Conservation (phyloP, 148 eudicot species). For the Amaranthus hypochondriacus region DNA sequence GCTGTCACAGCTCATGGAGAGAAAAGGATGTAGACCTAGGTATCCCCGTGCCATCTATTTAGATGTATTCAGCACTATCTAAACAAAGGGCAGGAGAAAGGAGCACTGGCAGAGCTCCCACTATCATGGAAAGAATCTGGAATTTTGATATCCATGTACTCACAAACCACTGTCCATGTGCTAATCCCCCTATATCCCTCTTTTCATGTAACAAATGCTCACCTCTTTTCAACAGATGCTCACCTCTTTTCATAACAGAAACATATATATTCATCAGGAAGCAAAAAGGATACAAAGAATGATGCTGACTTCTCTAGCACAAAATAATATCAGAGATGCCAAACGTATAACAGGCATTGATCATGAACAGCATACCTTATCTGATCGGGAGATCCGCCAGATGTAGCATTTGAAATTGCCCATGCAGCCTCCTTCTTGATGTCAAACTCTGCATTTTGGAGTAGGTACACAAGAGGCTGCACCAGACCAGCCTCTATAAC, state of each 20-base stretch:
- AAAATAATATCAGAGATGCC: not conserved
- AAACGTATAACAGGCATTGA: not conserved
- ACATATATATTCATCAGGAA: not conserved
- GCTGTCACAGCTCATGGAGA: not conserved
- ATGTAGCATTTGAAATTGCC: conserved; percentile 82
- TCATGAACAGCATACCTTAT: conserved; percentile 43
- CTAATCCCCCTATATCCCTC: no score
- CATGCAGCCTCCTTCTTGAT: conserved; percentile 86
- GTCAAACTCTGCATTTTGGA: conserved; percentile 71
- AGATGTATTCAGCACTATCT: no score
- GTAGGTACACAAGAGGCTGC: conserved; percentile 58
- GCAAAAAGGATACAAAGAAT: not conserved
- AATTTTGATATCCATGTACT: no score
- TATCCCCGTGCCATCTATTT: no score
- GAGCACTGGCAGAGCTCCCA: no score
- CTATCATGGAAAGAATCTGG: no score
- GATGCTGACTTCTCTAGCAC: not conserved
- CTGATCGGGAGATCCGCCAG: conserved; percentile 74
- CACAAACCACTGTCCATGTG: no score
- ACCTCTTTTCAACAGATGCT: not conserved
- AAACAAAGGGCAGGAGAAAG: no score
- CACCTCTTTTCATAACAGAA: not conserved
- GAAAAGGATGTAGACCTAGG: not conserved
- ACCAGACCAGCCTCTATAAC: conserved; percentile 57
- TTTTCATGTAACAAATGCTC: no score